These are phyloP conservation scores for Avena eriantha DNA, from an alignment of 176 grass and related monocot species.

Conservation along the genomic window DNA sequence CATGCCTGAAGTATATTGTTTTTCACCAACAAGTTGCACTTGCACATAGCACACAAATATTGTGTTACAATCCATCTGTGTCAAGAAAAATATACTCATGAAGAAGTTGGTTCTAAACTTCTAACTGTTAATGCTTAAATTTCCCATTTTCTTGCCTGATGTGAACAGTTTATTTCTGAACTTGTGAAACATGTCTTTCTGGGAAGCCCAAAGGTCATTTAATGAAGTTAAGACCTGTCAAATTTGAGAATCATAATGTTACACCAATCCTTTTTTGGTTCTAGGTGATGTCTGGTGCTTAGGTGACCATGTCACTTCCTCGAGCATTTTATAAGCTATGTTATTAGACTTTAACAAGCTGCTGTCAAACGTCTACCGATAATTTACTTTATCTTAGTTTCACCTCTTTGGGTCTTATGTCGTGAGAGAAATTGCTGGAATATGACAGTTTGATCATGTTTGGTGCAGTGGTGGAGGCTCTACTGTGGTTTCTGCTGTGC, in stretches of 20 bases:
- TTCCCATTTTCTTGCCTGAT: slow-evolving; percentile 19
- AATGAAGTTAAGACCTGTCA: not conserved
- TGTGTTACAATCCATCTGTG: not conserved
- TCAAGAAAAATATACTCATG: slow-evolving; percentile 20
- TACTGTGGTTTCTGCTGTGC: slow-evolving; percentile 92
- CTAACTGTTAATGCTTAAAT: not conserved
- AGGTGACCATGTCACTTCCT: slow-evolving; percentile 23
- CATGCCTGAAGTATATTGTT: slow-evolving; percentile 20
- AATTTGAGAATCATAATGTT: not conserved
- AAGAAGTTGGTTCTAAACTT: not conserved
- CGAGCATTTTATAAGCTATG: slow-evolving; percentile 6
- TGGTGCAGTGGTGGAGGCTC: slow-evolving; percentile 90
- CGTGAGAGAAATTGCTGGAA: slow-evolving; percentile 26
- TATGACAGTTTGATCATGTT: slow-evolving; percentile 42
- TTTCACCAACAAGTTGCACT: slow-evolving; percentile 31
- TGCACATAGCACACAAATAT: not conserved
- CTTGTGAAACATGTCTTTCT: not conserved
- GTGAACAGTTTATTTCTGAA: not conserved
- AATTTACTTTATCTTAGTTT: slow-evolving; percentile 23
- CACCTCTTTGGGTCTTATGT: slow-evolving; percentile 19
- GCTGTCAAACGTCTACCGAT: not conserved
- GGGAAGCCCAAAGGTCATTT: not conserved
- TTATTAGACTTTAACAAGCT: slow-evolving; percentile 1
- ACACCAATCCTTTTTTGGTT: not conserved
- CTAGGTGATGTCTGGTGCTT: not conserved